Evolutionary conservation across 306 rosid species (phyloP), one percentile per base, ranked within the genome.

Genomic region (Quercus glauca): DNA sequence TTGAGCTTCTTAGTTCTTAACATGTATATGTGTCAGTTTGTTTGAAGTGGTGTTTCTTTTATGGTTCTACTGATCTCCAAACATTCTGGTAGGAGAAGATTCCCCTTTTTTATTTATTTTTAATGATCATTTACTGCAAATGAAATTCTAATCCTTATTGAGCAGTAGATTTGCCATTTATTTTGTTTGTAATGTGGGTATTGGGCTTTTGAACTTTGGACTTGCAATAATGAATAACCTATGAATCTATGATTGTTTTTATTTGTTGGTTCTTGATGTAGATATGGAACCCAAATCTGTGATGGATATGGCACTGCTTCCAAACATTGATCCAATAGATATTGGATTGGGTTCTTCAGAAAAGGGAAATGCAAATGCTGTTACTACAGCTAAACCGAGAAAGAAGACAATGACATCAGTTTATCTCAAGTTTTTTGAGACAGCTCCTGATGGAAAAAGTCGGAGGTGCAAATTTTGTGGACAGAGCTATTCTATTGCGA

Each of bases 341-440:
- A 90, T 85, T 67, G 96, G 89, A 55, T 74, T 90, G 79, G 84
- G 82, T 28, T 84, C 93, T 80, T 93, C 96, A 18, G 98, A 96
- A 31, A 90, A 89, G 77, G 87, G 89, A 31, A 80, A 68, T 81
- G 79, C 94, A 31, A 80, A 68, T 81, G 79, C 94, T 71, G 55
- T 78, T 67, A 41, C 83, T 89, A 79, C 93, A 25, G 77, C 74
- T 8, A 96, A 91, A 58, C 98, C 97, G 21, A 87, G 96, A 73
- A 96, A 96, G 91, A 93, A 96, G 87, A 93, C 99, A 8, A 91
- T 95, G 98, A 96, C 99, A 13, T 96, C 99, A 7, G 97, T 93
- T 69, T 93, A 85, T 84, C 91, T 96, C 83, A 96, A 90, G 90
- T 96, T 84, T 85, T 96, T 96, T 69, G 97, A 96, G 92, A 90